Percentiles rank a stretch among this genome's conserved stretches.
Conservation (phyloP, 2,329 filamentous ascomycete species). For the Delphinella strobiligena region DNA sequence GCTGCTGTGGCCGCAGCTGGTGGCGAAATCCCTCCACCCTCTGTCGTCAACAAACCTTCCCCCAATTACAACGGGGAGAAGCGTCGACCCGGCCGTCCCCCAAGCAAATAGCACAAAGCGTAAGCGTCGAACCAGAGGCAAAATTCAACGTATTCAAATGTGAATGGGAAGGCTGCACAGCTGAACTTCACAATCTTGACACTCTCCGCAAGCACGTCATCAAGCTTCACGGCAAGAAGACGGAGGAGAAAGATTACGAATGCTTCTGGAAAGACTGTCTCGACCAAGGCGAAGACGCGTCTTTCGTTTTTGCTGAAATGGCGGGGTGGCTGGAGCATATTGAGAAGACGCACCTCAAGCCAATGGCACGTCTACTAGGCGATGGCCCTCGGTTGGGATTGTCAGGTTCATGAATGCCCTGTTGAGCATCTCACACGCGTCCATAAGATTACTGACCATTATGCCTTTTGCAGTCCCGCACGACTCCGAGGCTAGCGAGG, state of each 20-base stretch:
- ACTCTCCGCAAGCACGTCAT: conserved; percentile 47
- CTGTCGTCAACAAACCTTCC: too few species aligned
- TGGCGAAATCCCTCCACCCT: too few species aligned
- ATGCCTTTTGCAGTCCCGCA: conserved; percentile 17
- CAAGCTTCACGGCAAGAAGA: conserved; percentile 39
- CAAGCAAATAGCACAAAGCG: conserved; percentile 1
- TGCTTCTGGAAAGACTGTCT: conserved; percentile 36
- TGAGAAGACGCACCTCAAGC: conserved; percentile 38
- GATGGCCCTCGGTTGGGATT: conserved; percentile 44
- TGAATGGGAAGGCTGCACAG: conserved; percentile 43
- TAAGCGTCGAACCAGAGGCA: conserved; percentile 12
- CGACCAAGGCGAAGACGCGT: conserved; percentile 13
- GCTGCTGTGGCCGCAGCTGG: conserved; percentile 13
- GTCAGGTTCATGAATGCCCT: conserved; percentile 39
- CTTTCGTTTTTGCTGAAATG: conserved; percentile 25
- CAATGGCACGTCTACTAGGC: conserved; percentile 45
- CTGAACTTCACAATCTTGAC: conserved; percentile 49
- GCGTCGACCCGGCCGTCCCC: conserved; percentile 1
- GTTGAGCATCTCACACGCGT: conserved; percentile 7
- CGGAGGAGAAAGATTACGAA: conserved; percentile 23
- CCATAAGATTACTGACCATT: not conserved
- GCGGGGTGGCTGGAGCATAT: conserved; percentile 40
- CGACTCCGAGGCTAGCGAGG: conserved; percentile 28
- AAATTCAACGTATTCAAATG: conserved; percentile 42
- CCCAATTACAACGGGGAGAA: too few species aligned